Base-by-base conservation (phyloP, 129 eudicot genomes). In the Helichrysum umbraculigerum region DNA sequence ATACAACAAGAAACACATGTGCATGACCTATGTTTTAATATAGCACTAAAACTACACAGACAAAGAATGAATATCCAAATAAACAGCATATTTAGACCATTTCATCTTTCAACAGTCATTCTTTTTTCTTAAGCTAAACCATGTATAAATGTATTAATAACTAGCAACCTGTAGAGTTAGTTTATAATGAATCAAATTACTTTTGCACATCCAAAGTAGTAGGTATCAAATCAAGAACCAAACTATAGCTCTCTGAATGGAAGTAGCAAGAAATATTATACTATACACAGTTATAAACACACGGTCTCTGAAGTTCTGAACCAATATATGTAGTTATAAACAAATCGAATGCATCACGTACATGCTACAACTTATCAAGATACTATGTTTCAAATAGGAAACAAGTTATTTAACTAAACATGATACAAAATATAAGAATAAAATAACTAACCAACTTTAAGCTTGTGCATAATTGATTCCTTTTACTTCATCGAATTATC, bases 401-500 rank as follows among this genome's bases (percentile, higher is more conserved):
- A 19, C 12, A 59, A 59, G 64, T 20, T 6, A 21, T 59, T 19
- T 59, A 59, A 19, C 33, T 59, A 5, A 59, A 59, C 65, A 59
- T 19, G 65, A 59, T 59, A 59, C 21, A 19, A 11, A 7, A 56
- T 29, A 63, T 5, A 44, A 30, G 57, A 51, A 16, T 52, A 35
- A 51, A 58, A 63, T 15, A 79, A 81, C 85, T 74, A 10, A 88
- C 98, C 96, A 51, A 82, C 77, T 73, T 81, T 86, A 28, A 51
- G 84, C 76, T 83, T 84, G 76, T 73, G 76, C 63, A 76, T 28
- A 44, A 70, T 17, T 37, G 88, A 79, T 71, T 88, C 87, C 15
- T 82, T 86, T 25, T 81, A 77, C 82, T 86, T 90, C 77, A 88
- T 76, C 70, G 90, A 86, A 86, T 17, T 52, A 88, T 7, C n/a